phyloP scores from a whole-genome alignment of 139 green algal genomes.

The Pseudopediastrum boryanum region DNA sequence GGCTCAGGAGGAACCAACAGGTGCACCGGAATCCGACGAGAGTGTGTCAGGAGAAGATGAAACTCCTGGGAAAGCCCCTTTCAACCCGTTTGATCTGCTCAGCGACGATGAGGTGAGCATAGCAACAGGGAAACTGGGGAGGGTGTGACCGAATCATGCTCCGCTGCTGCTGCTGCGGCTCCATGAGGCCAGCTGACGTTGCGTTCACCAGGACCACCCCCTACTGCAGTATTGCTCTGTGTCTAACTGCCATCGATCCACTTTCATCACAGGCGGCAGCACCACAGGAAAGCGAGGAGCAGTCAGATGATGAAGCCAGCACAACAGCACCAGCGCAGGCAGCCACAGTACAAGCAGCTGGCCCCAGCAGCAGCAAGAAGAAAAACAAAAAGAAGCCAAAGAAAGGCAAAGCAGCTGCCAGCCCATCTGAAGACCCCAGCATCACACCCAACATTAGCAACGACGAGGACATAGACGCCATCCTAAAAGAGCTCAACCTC shows the following conservation, averaged over 20 bases:
- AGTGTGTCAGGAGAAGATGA: constrained; percentile 22
- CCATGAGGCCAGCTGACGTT: too few species aligned
- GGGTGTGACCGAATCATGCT: too few species aligned
- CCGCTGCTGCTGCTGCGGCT: too few species aligned
- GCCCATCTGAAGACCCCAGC: background rate
- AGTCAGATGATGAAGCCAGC: too few species aligned
- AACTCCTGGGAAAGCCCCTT: constrained; percentile 27
- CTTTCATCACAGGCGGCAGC: too few species aligned
- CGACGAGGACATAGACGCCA: constrained; percentile 68
- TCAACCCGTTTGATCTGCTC: constrained; percentile 80
- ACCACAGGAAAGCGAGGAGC: too few species aligned
- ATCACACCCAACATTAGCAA: constrained; percentile 8
- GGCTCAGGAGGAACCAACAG: constrained; percentile 22
- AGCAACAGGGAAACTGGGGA: too few species aligned
- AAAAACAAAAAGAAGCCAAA: constrained; percentile 47
- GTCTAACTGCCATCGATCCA: too few species aligned
- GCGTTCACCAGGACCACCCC: too few species aligned
- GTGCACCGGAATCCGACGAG: constrained; percentile 20
- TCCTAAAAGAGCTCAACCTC: constrained; percentile 74
- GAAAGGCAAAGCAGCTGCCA: constrained; percentile 26
- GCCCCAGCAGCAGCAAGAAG: constrained; percentile 23
- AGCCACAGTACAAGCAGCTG: background rate
- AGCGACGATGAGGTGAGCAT: constrained; percentile 57
- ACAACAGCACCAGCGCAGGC: background rate
- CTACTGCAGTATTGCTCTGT: too few species aligned